Evolutionary conservation across 2,329 filamentous ascomycete genomes (phyloP).

Genomic region (Penicillium sp.): DNA sequence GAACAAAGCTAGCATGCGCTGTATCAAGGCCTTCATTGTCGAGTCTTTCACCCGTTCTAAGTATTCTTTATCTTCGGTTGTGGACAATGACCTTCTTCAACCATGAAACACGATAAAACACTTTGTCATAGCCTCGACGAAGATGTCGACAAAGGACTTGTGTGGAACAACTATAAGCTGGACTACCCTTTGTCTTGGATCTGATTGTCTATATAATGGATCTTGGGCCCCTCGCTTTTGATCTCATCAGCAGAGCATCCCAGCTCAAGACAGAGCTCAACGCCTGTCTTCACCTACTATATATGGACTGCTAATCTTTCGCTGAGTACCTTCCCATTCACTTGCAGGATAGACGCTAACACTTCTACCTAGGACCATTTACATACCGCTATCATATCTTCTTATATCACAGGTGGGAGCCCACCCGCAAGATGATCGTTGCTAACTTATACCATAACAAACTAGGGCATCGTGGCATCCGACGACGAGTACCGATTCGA

Average conservation of each 20-base stretch:
- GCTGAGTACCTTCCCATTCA: background rate
- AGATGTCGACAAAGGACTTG: background rate
- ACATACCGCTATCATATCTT: background rate
- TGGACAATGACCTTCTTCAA: background rate
- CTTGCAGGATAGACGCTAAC: background rate
- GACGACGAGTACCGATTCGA: background rate
- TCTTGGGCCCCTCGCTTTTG: background rate
- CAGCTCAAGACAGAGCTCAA: background rate
- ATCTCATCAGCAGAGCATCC: background rate
- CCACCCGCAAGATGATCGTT: background rate
- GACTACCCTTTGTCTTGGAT: background rate
- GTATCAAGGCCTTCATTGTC: background rate
- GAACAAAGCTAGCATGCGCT: background rate
- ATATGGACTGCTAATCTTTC: background rate
- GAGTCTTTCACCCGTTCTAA: background rate
- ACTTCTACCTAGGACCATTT: background rate
- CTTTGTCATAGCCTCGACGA: background rate
- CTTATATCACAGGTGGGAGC: background rate
- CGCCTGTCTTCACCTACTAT: background rate
- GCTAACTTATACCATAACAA: background rate
- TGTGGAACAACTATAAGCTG: background rate
- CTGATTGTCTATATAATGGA: slow-evolving; percentile 4
- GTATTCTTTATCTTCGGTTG: background rate
- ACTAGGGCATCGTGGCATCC: background rate
- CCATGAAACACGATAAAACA: background rate